phyloP scores from a whole-genome alignment of 2,329 filamentous ascomycete species.

The Calycina herbarum region DNA sequence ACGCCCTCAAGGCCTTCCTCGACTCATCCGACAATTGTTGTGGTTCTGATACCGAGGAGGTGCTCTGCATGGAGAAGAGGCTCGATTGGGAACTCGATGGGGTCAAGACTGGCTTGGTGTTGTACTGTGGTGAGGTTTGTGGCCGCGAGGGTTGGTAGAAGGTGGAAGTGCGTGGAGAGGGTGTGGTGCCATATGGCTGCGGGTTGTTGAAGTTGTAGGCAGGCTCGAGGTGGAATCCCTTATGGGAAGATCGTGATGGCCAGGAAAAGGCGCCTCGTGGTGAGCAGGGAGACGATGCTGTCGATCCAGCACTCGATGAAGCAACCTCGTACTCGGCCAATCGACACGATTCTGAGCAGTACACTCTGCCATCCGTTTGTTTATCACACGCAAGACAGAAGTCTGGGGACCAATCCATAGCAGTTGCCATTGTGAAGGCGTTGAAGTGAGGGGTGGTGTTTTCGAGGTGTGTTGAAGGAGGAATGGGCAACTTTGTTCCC shows the following conservation, averaged over 20 bases:
- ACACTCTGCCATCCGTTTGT: slow-evolving; percentile 77
- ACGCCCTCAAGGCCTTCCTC: slow-evolving; percentile 77
- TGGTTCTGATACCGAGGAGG: slow-evolving; percentile 50
- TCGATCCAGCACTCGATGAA: slow-evolving; percentile 54
- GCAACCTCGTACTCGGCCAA: slow-evolving; percentile 83
- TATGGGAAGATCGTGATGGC: slow-evolving; percentile 47
- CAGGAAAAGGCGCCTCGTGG: slow-evolving; percentile 51
- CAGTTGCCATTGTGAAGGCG: slow-evolving; percentile 34
- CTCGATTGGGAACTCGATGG: slow-evolving; percentile 83
- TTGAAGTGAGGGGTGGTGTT: slow-evolving; percentile 14
- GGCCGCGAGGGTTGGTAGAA: slow-evolving; percentile 52
- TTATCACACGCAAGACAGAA: slow-evolving; percentile 94
- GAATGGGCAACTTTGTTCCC: neutral
- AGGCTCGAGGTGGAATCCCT: slow-evolving; percentile 67
- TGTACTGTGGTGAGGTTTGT: slow-evolving; percentile 44
- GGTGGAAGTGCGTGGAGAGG: slow-evolving; percentile 39
- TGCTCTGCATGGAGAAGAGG: slow-evolving; percentile 73
- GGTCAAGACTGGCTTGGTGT: slow-evolving; percentile 51
- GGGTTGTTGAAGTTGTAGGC: slow-evolving; percentile 73
- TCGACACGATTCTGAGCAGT: slow-evolving; percentile 91
- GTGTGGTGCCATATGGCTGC: slow-evolving; percentile 55
- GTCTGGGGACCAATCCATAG: slow-evolving; percentile 73
- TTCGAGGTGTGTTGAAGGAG: slow-evolving; percentile 12
- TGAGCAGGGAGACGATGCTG: slow-evolving; percentile 55
- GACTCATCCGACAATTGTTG: slow-evolving; percentile 71